Evolutionary conservation across 2,329 filamentous ascomycete species (phyloP), one percentile per base, ranked within the genome.

Genomic region (Colletotrichum trifolii): DNA sequence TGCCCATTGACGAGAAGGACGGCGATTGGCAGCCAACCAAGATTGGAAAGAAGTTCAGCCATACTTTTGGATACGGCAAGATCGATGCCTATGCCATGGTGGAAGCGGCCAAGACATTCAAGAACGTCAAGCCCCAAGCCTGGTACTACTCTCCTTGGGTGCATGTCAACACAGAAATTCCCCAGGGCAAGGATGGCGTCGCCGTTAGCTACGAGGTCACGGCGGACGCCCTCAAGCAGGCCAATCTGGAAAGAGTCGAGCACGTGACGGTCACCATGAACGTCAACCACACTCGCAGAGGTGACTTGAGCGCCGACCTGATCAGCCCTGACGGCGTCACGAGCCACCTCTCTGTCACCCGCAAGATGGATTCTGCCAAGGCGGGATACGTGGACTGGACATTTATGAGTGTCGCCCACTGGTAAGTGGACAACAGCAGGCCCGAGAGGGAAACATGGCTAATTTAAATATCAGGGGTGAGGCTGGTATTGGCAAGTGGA

Each of bases 201-300:
- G 86, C 90, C 2, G 93, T 92, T 56, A 85, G 82, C n/a, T 94
- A 97, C 70, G 89, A 94, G 53, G 88, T 99, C 43, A 97, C 93
- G 0, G 78, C 88, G 58, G 88, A 94, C 17, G 93, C 94, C 87
- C 81, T 98, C 62, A 87, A 90, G 73, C 79, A 88, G 25, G 93
- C 93, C 70, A 99, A 99, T 74, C 76, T 99, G 12, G 93, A 89
- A 72, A 89, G 92, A 13, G 74, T 99, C 34, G 96, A 99, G 81
- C 96, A 99, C 78, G 92, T 99, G 40, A 98, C 95, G 1, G 87
- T 99, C 40, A 98, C 95, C 3, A 99, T 99, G 94, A 99, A 99
- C 73, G 86, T 97, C 33, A 87, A 92, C 59, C 96, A 99, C 75
- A 89, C 87, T 2, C 90, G 91, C 65, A 91, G 96, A 69, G 96